These are phyloP conservation scores for Neocallimastix lanati DNA, from an alignment of 192 early-diverging fungal species.

Conservation along the genomic window DNA sequence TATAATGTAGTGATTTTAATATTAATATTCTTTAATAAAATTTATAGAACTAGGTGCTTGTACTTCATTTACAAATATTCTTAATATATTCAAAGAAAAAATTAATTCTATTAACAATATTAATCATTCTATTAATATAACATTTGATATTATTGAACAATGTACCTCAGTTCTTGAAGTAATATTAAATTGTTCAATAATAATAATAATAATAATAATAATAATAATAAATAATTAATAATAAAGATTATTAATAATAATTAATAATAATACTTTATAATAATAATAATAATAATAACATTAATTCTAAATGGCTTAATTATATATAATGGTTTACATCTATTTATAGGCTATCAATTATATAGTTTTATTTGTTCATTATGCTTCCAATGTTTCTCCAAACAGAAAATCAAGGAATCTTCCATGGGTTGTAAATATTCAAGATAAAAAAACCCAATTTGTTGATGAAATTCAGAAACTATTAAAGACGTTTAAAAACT, in stretches of 20 bases:
- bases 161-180: not conserved
- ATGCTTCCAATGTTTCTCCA: not conserved
- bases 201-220: too few species aligned
- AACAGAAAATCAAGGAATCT: not conserved
- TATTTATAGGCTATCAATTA: not conserved
- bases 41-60: not conserved
- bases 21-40: too few species aligned
- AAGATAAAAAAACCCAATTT: not conserved
- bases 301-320: too few species aligned
- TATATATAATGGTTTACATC: not conserved
- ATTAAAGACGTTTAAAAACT: not conserved
- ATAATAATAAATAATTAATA: too few species aligned
- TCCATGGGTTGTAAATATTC: not conserved
- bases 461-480: not conserved
- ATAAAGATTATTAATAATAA: too few species aligned
- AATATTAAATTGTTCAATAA: too few species aligned
- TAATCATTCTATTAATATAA: not conserved
- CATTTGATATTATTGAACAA: not conserved
- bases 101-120: not conserved
- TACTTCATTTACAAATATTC: not conserved
- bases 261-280: too few species aligned
- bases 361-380: not conserved
- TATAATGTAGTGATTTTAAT: too few species aligned
- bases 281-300: too few species aligned
- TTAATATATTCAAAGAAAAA: not conserved